Evolutionary conservation across 2,329 filamentous ascomycete species (phyloP).

Genomic region (Catunica adiposa): DNA sequence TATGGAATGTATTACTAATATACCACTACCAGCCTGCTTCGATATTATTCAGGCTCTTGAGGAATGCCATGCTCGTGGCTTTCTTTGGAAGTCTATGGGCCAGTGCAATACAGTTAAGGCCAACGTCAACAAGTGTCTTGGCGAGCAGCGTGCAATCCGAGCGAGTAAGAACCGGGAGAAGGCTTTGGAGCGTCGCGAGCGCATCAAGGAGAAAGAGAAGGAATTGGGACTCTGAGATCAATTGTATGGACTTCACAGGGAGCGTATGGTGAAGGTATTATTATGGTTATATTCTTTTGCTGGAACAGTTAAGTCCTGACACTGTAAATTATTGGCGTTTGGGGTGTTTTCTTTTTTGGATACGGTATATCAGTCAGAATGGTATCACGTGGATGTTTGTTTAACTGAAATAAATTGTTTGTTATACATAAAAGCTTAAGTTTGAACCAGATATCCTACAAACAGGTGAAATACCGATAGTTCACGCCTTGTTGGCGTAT

Average conservation of each 20-base stretch:
- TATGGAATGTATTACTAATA: not conserved
- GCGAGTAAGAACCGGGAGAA: conserved; percentile 56
- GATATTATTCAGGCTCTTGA: conserved; percentile 88
- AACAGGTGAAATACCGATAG: not conserved
- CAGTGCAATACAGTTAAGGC: conserved; percentile 80
- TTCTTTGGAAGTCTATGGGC: conserved; percentile 78
- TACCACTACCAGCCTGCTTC: conserved; percentile 61
- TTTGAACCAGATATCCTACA: not conserved
- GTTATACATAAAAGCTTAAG: not conserved
- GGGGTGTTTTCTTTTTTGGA: conserved; percentile 7
- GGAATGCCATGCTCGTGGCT: conserved; percentile 84
- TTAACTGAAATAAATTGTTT: not conserved
- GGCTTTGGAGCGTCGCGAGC: conserved; percentile 51
- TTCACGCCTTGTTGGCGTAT: conserved; percentile 30
- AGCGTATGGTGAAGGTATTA: not conserved
- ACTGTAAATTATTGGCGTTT: conserved; percentile 7
- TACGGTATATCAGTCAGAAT: not conserved
- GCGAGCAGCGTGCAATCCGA: conserved; percentile 61
- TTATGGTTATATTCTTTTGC: not conserved
- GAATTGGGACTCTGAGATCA: conserved; percentile 23
- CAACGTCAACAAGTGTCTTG: conserved; percentile 70
- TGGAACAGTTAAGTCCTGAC: not conserved
- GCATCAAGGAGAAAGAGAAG: conserved; percentile 58
- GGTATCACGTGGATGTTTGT: not conserved
- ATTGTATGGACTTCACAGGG: not conserved